Conservation (phyloP, 2,329 filamentous ascomycete genomes). For the Emergomyces pasteurianus region DNA sequence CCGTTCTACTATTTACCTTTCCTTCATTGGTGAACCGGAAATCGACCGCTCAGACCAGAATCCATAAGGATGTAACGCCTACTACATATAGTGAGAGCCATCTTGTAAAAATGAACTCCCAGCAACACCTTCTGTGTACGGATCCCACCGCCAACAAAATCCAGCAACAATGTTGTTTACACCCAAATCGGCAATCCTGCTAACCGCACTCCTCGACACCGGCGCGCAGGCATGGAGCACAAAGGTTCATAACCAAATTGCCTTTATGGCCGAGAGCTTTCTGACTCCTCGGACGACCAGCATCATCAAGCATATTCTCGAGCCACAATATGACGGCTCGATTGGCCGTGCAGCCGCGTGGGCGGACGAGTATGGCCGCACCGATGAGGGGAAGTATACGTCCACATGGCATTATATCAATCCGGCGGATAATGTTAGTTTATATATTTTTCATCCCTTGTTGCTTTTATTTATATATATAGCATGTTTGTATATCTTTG, state of each 20-base stretch:
- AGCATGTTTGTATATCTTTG: not conserved
- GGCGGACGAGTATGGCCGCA: conserved; percentile 2
- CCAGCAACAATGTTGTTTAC: not conserved
- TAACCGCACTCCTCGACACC: not conserved
- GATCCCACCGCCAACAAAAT: not conserved
- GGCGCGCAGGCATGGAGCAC: conserved; percentile 3
- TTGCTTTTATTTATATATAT: not conserved
- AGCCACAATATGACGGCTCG: conserved; percentile 3
- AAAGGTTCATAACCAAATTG: conserved; percentile 3
- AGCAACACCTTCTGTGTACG: not conserved
- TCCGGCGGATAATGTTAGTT: conserved; percentile 1
- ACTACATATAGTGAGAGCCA: not conserved
- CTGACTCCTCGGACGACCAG: not conserved
- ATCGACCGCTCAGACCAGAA: not conserved
- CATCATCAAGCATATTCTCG: conserved; percentile 2
- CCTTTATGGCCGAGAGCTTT: conserved; percentile 4
- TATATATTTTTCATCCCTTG: not conserved
- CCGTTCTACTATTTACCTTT: not conserved
- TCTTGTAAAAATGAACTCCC: not conserved
- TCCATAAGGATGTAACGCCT: not conserved
- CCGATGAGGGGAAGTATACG: conserved; percentile 2
- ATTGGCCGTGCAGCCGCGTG: conserved; percentile 4
- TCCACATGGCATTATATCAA: conserved; percentile 4
- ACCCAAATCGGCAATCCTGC: not conserved
- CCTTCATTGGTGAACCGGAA: not conserved